phyloP scores from a whole-genome alignment of 192 early-diverging fungal genomes.

The Gigaspora rosea region DNA sequence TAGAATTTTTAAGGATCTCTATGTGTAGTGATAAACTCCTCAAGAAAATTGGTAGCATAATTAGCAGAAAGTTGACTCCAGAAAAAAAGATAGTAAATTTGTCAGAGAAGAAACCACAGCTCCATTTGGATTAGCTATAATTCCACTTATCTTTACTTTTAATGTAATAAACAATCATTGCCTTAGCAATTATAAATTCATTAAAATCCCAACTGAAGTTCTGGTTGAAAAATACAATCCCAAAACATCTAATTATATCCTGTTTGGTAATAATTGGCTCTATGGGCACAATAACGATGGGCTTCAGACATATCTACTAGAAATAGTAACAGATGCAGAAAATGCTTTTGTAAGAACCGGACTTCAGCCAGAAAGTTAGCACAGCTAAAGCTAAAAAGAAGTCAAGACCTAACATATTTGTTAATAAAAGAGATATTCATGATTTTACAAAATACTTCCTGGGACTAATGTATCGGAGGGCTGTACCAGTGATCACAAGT shows the following conservation, averaged over 20 bases:
- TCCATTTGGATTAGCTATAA: not conserved
- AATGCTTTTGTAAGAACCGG: not conserved
- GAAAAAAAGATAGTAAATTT: no score
- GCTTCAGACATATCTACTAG: slow-evolving; percentile 8
- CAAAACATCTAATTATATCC: not conserved
- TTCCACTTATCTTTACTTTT: slow-evolving; percentile 6
- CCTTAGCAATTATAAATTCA: not conserved
- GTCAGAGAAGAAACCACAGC: no score
- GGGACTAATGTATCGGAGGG: no score
- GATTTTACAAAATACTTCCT: no score
- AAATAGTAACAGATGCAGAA: slow-evolving; percentile 3
- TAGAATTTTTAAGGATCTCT: no score
- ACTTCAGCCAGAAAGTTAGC: not conserved
- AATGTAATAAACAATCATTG: not conserved
- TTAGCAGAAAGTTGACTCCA: no score
- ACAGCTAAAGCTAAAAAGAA: no score
- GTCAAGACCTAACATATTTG: no score
- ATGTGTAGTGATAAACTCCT: no score
- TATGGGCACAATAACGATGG: not conserved
- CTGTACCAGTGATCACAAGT: no score
- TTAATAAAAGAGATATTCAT: no score
- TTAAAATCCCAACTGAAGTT: slow-evolving; percentile 2
- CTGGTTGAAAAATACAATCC: not conserved
- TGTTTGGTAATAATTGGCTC: not conserved
- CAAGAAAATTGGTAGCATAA: no score